Evolutionary conservation across 495 filamentous ascomycete genomes (phyloP).

Genomic region (Xylaria castorea): DNA sequence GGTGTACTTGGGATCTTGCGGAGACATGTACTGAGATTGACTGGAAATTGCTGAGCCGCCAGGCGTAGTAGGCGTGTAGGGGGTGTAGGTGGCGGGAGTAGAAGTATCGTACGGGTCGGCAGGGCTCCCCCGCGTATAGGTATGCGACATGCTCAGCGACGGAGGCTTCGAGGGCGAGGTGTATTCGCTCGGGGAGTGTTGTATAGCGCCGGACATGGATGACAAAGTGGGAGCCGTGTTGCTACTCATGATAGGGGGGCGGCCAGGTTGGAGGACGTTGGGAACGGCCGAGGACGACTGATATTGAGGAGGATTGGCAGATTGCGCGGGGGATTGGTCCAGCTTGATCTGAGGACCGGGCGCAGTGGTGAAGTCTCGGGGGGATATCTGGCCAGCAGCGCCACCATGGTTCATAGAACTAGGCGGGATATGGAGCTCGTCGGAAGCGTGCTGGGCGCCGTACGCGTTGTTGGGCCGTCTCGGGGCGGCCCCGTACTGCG

Average conservation of each 20-base stretch:
- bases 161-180: constrained; percentile 70
- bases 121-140: constrained; percentile 84
- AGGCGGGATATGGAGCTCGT: constrained; percentile 81
- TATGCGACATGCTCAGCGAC: constrained; percentile 64
- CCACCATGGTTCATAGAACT: constrained; percentile 48
- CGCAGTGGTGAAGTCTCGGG: constrained; percentile 54
- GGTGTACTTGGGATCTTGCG: constrained; percentile 68
- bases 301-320: constrained; percentile 58
- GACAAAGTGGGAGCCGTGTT: constrained; percentile 74
- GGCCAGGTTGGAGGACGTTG: constrained; percentile 73
- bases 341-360: constrained; percentile 69
- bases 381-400: constrained; percentile 52
- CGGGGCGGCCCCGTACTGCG: constrained; percentile 51
- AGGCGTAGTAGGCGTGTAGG: constrained; percentile 69
- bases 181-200: constrained; percentile 67
- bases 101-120: constrained; percentile 63
- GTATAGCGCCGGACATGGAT: constrained; percentile 59
- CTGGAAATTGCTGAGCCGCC: constrained; percentile 54
- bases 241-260: constrained; percentile 69
- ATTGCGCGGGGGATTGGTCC: constrained; percentile 58
- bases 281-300: constrained; percentile 65
- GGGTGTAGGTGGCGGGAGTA: constrained; percentile 72
- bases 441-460: constrained; percentile 51
- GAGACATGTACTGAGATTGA: constrained; percentile 69
- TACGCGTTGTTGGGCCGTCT: constrained; percentile 49